Percentiles rank a stretch among this genome's conserved stretches.
Conservation (phyloP, 495 filamentous ascomycete species). For the Cercophora samala region DNA sequence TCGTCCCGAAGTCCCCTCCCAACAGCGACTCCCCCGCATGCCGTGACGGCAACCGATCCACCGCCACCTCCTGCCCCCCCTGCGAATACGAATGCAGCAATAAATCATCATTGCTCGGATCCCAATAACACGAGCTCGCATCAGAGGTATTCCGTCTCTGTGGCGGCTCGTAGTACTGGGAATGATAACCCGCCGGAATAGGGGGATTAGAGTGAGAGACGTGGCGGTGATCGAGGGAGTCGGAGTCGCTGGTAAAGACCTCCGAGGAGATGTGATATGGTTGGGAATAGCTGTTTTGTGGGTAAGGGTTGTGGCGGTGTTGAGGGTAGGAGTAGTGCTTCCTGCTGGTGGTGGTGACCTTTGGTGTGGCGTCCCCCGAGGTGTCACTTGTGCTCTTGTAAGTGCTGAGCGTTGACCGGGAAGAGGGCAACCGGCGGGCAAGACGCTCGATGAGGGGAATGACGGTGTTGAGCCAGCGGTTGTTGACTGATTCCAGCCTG, state of each 20-base stretch:
- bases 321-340: not conserved
- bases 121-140: not conserved
- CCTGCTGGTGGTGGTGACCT: not conserved
- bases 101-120: not conserved
- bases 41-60: not conserved
- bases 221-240: not conserved
- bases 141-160: not conserved
- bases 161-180: not conserved
- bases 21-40: conserved; percentile 1
- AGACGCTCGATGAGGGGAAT: conserved; percentile 35
- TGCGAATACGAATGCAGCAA: not conserved
- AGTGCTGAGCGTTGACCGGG: not conserved
- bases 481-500: conserved; percentile 33
- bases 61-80: not conserved
- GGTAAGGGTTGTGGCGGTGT: not conserved
- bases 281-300: not conserved
- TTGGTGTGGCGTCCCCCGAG: not conserved
- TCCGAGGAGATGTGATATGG: not conserved
- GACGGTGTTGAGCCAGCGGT: conserved; percentile 32
- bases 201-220: not conserved
- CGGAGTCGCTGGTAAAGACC: not conserved
- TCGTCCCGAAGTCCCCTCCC: conserved; percentile 3
- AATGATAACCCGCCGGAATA: not conserved
- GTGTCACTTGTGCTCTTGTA: not conserved
- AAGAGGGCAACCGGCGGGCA: conserved; percentile 16